Conservation (phyloP, 257 asterid species). For the Pogostemon cablin region DNA sequence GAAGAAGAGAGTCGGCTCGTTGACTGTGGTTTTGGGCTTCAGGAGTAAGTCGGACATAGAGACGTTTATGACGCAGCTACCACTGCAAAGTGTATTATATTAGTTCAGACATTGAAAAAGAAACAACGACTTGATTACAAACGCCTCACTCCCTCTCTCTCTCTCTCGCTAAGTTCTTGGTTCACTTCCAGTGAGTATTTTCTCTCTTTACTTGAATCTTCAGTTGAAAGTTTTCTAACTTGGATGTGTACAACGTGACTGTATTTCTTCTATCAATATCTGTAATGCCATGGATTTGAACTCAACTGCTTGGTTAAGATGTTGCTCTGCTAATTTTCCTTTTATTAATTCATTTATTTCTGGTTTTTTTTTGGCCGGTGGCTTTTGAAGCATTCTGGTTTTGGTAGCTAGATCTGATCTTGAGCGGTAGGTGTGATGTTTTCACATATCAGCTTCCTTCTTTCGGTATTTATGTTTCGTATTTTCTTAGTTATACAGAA, state of each 20-base stretch:
- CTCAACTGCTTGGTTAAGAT: slow-evolving; percentile 25
- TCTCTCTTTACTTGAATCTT: slow-evolving; percentile 29
- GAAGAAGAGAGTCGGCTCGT: too few species aligned
- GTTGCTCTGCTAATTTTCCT: slow-evolving; percentile 24
- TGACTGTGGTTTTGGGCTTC: too few species aligned
- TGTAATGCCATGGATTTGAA: slow-evolving; percentile 31
- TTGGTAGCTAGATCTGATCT: slow-evolving; percentile 63
- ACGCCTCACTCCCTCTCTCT: slow-evolving; percentile 34
- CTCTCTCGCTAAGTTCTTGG: slow-evolving; percentile 35
- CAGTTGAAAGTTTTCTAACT: slow-evolving; percentile 1
- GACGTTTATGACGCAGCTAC: too few species aligned
- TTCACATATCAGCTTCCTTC: too few species aligned
- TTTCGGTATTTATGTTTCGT: not conserved
- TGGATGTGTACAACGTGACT: not conserved
- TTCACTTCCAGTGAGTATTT: slow-evolving; percentile 50
- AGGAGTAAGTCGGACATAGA: too few species aligned
- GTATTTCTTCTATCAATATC: slow-evolving; percentile 12
- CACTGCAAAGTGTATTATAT: too few species aligned
- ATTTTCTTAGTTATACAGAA: not conserved
- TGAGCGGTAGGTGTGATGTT: slow-evolving; percentile 29
- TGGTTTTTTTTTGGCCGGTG: slow-evolving; percentile 38
- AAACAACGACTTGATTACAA: slow-evolving; percentile 20
- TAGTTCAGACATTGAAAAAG: too few species aligned
- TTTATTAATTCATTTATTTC: not conserved
- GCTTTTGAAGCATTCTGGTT: slow-evolving; percentile 25